Percentiles rank a stretch among this genome's conserved stretches.
These are phyloP conservation scores for Babesia ovata DNA, from an alignment of 169 alveolate genomes.

Conservation along the genomic window DNA sequence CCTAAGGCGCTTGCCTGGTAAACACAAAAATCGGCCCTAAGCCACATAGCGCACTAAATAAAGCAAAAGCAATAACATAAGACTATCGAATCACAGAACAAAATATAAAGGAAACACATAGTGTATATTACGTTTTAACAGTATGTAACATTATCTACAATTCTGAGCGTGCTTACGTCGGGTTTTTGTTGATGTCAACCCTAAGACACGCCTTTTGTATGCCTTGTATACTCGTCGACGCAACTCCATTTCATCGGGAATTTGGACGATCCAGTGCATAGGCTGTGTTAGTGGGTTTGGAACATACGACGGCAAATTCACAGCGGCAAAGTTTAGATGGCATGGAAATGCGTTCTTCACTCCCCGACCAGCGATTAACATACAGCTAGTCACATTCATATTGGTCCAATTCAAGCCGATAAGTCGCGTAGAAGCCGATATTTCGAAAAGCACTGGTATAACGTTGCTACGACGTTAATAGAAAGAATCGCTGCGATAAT, in stretches of 20 bases:
- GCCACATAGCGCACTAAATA: no score
- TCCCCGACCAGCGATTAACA: not conserved
- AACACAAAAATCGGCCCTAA: no score
- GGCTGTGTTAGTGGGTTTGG: not conserved
- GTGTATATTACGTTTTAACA: no score
- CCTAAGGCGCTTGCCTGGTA: no score
- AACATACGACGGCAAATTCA: not conserved
- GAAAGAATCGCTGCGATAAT: constrained; percentile 1
- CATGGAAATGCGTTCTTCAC: not conserved
- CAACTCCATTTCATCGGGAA: constrained; percentile 50
- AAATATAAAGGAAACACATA: no score
- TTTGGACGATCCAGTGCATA: constrained; percentile 12
- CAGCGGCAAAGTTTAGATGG: not conserved
- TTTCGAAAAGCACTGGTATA: not conserved
- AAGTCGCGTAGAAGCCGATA: not conserved
- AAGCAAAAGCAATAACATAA: no score
- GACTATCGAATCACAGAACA: no score
- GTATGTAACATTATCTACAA: constrained; percentile 35
- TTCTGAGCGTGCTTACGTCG: constrained; percentile 78
- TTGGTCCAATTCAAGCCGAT: not conserved
- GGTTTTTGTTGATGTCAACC: constrained; percentile 79
- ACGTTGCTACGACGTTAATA: not conserved
- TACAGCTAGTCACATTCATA: not conserved
- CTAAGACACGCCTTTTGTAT: constrained; percentile 76
- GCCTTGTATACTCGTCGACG: constrained; percentile 77